These are phyloP conservation scores for Neurospora sp. DNA, from an alignment of 2,329 filamentous ascomycete genomes.

Conservation along the genomic window DNA sequence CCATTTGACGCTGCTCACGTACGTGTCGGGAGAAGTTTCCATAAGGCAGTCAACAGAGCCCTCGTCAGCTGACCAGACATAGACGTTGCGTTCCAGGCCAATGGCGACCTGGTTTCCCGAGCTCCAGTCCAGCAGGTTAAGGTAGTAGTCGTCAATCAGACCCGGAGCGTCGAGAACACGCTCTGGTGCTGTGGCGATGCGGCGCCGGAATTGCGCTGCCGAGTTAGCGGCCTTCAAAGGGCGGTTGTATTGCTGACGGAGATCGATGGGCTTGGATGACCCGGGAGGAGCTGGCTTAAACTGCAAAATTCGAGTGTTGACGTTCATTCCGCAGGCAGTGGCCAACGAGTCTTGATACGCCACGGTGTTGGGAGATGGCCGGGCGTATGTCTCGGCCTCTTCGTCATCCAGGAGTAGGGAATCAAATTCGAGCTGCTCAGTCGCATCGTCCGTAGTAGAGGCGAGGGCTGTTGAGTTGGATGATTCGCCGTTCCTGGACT, in stretches of 20 bases:
- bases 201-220: slow-evolving; percentile 79
- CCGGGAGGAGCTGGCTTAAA: slow-evolving; percentile 98
- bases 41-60: slow-evolving; percentile 82
- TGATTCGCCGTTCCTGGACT: slow-evolving; percentile 58
- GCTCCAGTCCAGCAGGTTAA: slow-evolving; percentile 97
- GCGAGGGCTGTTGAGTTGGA: slow-evolving; percentile 58
- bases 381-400: slow-evolving; percentile 57
- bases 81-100: slow-evolving; percentile 91
- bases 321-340: slow-evolving; percentile 80
- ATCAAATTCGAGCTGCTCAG: slow-evolving; percentile 58
- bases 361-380: slow-evolving; percentile 75
- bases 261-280: slow-evolving; percentile 95
- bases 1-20: slow-evolving; percentile 98
- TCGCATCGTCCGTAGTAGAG: slow-evolving; percentile 68
- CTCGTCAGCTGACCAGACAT: slow-evolving; percentile 95
- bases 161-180: slow-evolving; percentile 93
- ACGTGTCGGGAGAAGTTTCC: slow-evolving; percentile 82
- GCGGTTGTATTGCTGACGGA: slow-evolving; percentile 95
- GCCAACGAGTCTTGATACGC: slow-evolving; percentile 90
- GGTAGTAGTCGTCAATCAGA: slow-evolving; percentile 96
- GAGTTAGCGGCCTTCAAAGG: slow-evolving; percentile 70
- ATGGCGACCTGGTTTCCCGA: slow-evolving; percentile 97
- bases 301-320: slow-evolving; percentile 90
- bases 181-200: slow-evolving; percentile 89
- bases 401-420: slow-evolving; percentile 67